These are phyloP conservation scores for Kodamaea derodonti DNA, from an alignment of 1,139 yeast species.

Conservation along the genomic window DNA sequence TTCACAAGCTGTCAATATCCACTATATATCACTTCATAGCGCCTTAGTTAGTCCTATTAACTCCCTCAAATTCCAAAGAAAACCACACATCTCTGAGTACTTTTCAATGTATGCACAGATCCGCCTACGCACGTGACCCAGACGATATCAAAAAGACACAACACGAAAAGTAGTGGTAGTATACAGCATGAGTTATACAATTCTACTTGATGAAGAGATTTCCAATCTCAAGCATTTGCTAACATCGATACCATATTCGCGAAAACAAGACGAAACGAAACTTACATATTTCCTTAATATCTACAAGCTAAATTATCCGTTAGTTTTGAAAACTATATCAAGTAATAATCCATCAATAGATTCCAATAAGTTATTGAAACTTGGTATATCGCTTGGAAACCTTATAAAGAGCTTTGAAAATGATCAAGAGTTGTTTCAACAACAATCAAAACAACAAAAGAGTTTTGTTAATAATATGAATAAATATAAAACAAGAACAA, in stretches of 20 bases:
- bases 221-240: slow-evolving; percentile 27
- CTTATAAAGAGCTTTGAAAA: slow-evolving; percentile 33
- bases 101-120: too few relatives aligned
- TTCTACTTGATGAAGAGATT: slow-evolving; percentile 24
- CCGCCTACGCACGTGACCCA: background rate
- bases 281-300: slow-evolving; percentile 27
- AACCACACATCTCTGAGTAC: too few relatives aligned
- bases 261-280: slow-evolving; percentile 7
- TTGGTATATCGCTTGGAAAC: slow-evolving; percentile 44
- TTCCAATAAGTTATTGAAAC: slow-evolving; percentile 35
- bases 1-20: too few relatives aligned
- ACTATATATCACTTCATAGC: too few relatives aligned
- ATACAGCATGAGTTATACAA: slow-evolving; percentile 9
- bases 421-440: slow-evolving; percentile 32
- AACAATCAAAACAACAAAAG: slow-evolving; percentile 23
- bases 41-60: too few relatives aligned
- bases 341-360: slow-evolving; percentile 31
- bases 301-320: slow-evolving; percentile 29
- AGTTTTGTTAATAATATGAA: slow-evolving; percentile 12
- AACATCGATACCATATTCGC: slow-evolving; percentile 33
- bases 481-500: slow-evolving; percentile 9
- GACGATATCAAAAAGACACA: background rate
- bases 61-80: too few relatives aligned
- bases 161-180: background rate
- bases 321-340: slow-evolving; percentile 12